These are phyloP conservation scores for Trichosporon ovoides DNA, from an alignment of 1,284 basidiomycete genomes.

Conservation along the genomic window DNA sequence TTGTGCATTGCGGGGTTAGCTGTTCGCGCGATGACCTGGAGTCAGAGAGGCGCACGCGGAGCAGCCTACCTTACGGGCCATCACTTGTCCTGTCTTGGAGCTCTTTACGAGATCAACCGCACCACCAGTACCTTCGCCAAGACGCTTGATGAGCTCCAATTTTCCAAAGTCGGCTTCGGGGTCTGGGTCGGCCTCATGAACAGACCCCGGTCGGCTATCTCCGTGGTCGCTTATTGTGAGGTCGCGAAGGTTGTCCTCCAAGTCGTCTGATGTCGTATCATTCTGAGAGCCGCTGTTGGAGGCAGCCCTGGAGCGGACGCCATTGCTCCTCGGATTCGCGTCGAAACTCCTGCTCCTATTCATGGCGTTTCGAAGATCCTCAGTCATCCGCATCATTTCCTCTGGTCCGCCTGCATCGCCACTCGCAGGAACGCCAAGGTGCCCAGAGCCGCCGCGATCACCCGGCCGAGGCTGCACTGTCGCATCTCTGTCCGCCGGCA, in stretches of 20 bases:
- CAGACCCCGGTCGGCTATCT: not conserved
- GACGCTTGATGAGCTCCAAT: slow-evolving; percentile 64
- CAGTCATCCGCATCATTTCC: slow-evolving; percentile 37
- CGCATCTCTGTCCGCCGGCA: slow-evolving; percentile 36
- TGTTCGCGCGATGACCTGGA: slow-evolving; percentile 79
- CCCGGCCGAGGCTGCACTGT: slow-evolving; percentile 31
- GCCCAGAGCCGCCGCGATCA: slow-evolving; percentile 6
- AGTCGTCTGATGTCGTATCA: not conserved
- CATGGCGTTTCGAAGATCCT: slow-evolving; percentile 37
- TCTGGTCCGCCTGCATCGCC: slow-evolving; percentile 16
- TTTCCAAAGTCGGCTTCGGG: slow-evolving; percentile 44
- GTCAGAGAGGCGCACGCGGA: not conserved
- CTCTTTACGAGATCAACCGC: slow-evolving; percentile 86
- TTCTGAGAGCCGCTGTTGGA: slow-evolving; percentile 5
- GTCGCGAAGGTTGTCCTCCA: slow-evolving; percentile 10
- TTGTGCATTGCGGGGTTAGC: slow-evolving; percentile 78
- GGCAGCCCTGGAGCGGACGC: slow-evolving; percentile 3
- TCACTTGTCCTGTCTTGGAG: slow-evolving; percentile 56
- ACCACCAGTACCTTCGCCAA: slow-evolving; percentile 95
- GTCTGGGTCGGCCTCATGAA: not conserved
- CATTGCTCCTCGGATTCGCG: slow-evolving; percentile 2
- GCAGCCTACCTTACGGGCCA: slow-evolving; percentile 73
- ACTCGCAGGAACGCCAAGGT: not conserved
- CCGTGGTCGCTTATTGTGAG: slow-evolving; percentile 1
- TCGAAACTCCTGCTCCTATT: slow-evolving; percentile 23